phyloP scores from a whole-genome alignment of 768 basidiomycete genomes.

The Favolaschia claudopus region DNA sequence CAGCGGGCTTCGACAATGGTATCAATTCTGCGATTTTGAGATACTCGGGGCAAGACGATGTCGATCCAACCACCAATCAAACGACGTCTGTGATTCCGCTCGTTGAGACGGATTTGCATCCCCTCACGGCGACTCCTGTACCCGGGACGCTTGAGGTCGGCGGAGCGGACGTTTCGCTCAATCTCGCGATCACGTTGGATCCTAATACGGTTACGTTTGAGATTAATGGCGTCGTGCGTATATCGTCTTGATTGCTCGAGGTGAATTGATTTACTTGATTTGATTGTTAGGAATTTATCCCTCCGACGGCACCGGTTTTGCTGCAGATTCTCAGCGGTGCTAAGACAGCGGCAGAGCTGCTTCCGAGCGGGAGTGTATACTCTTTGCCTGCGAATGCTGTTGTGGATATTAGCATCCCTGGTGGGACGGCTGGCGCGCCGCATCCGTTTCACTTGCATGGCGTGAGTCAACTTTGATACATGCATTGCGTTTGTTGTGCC shows the following conservation, averaged over 20 bases:
- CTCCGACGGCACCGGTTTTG: neutral
- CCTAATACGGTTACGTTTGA: no score
- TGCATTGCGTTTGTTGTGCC: neutral
- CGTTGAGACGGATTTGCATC: conserved; percentile 46
- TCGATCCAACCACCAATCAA: conserved; percentile 49
- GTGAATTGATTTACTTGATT: no score
- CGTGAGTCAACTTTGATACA: neutral
- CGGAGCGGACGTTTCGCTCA: conserved; percentile 2
- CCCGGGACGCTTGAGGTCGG: neutral
- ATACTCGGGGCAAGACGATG: conserved; percentile 49
- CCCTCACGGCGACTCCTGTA: conserved; percentile 28
- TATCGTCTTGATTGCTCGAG: no score
- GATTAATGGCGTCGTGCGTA: no score
- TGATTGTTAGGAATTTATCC: no score
- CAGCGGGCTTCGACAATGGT: no score
- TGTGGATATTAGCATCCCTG: neutral
- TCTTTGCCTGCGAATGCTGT: neutral
- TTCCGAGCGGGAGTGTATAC: conserved; percentile 25
- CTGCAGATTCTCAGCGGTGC: conserved; percentile 32
- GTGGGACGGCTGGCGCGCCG: neutral
- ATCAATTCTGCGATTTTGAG: conserved; percentile 59
- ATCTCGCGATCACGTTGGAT: neutral
- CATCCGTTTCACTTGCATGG: neutral
- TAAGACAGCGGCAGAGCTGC: conserved; percentile 31
- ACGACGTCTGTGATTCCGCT: conserved; percentile 36